Evolutionary conservation across 2,329 filamentous ascomycete genomes (phyloP).

Genomic region (Arthrobotrys conoides): DNA sequence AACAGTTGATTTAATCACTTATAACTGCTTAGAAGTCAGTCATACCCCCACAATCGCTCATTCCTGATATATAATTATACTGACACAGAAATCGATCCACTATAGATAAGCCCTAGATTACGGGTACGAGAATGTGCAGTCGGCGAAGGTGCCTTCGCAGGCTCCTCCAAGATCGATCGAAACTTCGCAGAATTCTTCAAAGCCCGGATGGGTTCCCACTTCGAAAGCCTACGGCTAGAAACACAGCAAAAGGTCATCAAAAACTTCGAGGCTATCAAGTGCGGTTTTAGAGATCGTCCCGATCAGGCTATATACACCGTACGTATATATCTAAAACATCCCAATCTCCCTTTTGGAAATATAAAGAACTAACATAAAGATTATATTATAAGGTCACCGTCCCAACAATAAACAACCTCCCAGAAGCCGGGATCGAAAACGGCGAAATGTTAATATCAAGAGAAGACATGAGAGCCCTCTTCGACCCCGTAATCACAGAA

Average conservation of each 20-base stretch:
- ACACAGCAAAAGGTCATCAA: conserved; percentile 60
- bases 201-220: conserved; percentile 52
- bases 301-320: conserved; percentile 58
- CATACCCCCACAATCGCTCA: not conserved
- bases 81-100: conserved; percentile 2
- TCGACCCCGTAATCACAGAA: conserved; percentile 62
- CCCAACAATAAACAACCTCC: conserved; percentile 58
- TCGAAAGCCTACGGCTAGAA: conserved; percentile 45
- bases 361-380: not conserved
- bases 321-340: not conserved
- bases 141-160: conserved; percentile 55
- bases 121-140: conserved; percentile 59
- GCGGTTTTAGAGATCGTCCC: conserved; percentile 60
- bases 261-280: conserved; percentile 62
- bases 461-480: conserved; percentile 62
- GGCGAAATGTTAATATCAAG: conserved; percentile 60
- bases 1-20: conserved; percentile 58
- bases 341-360: not conserved
- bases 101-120: conserved; percentile 49
- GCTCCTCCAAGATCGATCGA: conserved; percentile 56
- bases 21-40: conserved; percentile 56
- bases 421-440: conserved; percentile 54
- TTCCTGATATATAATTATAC: not conserved
- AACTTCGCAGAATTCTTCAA: conserved; percentile 56
- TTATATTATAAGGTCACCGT: conserved; percentile 44